A percentile compares a stretch with the other conserved stretches of the same genome.
These are phyloP conservation scores for Malania oleifera DNA, from an alignment of 164 flowering plant genomes.

Conservation along the genomic window DNA sequence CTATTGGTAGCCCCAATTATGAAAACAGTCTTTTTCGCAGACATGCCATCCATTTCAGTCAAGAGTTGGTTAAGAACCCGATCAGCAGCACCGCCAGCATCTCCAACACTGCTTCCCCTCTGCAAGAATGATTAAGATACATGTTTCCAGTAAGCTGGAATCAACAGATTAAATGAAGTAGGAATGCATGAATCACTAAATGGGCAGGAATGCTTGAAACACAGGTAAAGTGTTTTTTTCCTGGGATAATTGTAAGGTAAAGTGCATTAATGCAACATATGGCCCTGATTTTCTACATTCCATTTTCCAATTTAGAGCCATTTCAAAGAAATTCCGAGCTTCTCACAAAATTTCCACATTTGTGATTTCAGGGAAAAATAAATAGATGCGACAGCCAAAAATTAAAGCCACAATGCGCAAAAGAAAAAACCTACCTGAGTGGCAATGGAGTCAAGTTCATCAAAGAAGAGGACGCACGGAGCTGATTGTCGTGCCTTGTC, in stretches of 20 bases:
- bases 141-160: neutral
- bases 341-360: too few relatives aligned
- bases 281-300: too few relatives aligned
- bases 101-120: conserved; percentile 21
- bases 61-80: conserved; percentile 19
- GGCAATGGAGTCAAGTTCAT: conserved; percentile 28
- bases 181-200: too few relatives aligned
- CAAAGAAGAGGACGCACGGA: conserved; percentile 27
- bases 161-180: too few relatives aligned
- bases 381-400: too few relatives aligned
- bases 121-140: neutral
- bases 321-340: too few relatives aligned
- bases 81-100: conserved; percentile 22
- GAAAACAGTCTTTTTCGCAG: conserved; percentile 20
- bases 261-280: too few relatives aligned
- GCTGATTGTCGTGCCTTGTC: conserved; percentile 18
- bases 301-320: too few relatives aligned
- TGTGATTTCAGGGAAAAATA: too few relatives aligned
- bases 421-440: conserved; percentile 7
- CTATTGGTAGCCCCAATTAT: conserved; percentile 23
- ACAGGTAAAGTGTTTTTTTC: too few relatives aligned
- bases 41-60: conserved; percentile 23
- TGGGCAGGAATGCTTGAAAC: too few relatives aligned
- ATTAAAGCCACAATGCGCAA: neutral
- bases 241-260: too few relatives aligned